Base-by-base conservation (phyloP, 1,284 basidiomycete genomes). In the Earliella scabrosa region DNA sequence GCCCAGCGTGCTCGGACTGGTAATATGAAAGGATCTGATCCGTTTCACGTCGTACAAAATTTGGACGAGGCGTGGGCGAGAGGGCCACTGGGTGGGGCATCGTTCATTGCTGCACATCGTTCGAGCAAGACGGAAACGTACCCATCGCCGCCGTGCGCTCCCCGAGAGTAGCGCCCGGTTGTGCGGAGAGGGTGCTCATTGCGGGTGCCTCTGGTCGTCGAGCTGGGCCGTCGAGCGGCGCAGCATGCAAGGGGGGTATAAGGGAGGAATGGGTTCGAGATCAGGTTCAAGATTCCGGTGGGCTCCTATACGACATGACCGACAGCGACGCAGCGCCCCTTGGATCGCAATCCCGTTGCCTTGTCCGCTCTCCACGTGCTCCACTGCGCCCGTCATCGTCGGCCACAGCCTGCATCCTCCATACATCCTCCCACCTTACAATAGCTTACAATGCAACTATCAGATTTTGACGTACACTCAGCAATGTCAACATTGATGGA, bases 11-110 rank as follows among this genome's bases (percentile, higher is more conserved):
- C 56, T 71, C 70, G 35, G 70, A 70, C 58, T 71, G 68, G 58
- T 72, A 72, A 52, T 72, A 72, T 20, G 70, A 72, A 27, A 72
- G 65, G 31, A 72, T 72, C 31, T 68, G 63, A 61, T 72, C 70
- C 36, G 70, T 68, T 9, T 72, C 70, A 43, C 66, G 66, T 29
- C 67, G 66, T 34, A 64, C 56, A 27, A 65, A 26, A 56, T 53
- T 65, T 29, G 70, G 69, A 23, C 70, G 67, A 14, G 63, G 60
- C 14, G 59, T 60, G 20, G 61, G 45, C 27, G 61, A 54, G 21
- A 57, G 56, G 7, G 64, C 56, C 24, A 54, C 63, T 43, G 38
- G 39, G 5, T 7, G 9, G 45, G 46, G 32, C 24, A 20, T 27
- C 48, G 52, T 50, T 57, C 47, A 50, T 43, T 16, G 45, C 29